These are phyloP conservation scores for Tetraselmis striata DNA, from an alignment of 139 green algal genomes.

Conservation along the genomic window DNA sequence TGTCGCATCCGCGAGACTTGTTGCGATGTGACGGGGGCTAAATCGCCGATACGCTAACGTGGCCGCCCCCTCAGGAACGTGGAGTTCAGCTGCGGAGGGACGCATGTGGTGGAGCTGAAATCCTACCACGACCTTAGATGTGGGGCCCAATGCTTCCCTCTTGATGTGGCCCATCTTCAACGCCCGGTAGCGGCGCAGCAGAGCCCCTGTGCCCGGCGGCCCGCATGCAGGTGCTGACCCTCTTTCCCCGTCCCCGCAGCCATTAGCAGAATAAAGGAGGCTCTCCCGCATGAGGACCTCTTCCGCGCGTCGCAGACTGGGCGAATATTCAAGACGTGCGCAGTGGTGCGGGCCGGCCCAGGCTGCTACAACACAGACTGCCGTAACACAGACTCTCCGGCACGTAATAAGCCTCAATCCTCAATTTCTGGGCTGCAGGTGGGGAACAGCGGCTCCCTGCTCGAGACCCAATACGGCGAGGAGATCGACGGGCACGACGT, in stretches of 20 bases:
- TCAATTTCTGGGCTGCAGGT: neutral
- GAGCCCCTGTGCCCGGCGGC: too few species aligned
- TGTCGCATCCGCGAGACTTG: too few species aligned
- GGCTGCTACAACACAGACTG: neutral
- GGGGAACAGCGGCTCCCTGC: constrained; percentile 1
- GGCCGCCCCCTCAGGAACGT: neutral
- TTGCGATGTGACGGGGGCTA: too few species aligned
- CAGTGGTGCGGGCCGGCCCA: neutral
- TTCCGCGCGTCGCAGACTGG: neutral
- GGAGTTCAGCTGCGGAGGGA: constrained; percentile 2
- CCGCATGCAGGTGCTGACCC: too few species aligned
- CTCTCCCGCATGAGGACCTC: neutral
- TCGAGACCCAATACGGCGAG: neutral
- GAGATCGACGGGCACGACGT: neutral
- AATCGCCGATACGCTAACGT: too few species aligned
- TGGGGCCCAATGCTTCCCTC: neutral
- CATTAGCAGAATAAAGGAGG: neutral
- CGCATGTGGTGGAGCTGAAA: neutral
- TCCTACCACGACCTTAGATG: neutral
- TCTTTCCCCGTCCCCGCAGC: neutral
- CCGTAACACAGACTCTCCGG: too few species aligned
- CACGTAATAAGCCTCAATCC: too few species aligned
- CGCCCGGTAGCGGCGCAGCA: too few species aligned
- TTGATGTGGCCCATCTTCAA: too few species aligned
- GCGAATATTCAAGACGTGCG: constrained; percentile 1